Evolutionary conservation across 2,329 filamentous ascomycete species (phyloP).

Genomic region (Lecanoromycetidae sp.): DNA sequence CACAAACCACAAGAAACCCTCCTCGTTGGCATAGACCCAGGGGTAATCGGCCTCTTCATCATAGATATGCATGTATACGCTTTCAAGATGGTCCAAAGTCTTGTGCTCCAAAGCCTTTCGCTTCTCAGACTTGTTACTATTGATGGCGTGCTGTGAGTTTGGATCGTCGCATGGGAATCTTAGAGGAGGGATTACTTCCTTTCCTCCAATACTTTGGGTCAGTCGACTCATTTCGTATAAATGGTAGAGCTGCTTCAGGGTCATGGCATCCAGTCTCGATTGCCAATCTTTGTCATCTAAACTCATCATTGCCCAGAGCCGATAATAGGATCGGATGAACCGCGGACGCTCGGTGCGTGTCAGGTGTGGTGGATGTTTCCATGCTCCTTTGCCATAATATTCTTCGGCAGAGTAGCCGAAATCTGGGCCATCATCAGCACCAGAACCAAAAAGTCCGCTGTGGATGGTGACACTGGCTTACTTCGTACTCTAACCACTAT

Average conservation of each 20-base stretch:
- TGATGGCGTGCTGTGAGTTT: conserved; percentile 1
- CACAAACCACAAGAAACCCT: conserved; percentile 8
- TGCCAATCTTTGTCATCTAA: background rate
- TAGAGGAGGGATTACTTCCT: conserved; percentile 1
- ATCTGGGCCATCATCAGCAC: too few species aligned
- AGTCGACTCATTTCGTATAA: conserved; percentile 10
- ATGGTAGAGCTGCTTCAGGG: conserved; percentile 6
- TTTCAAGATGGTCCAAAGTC: conserved; percentile 4
- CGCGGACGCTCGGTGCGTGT: conserved; percentile 8
- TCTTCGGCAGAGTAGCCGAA: background rate
- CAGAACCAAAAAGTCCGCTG: too few species aligned
- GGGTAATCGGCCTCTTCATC: conserved; percentile 1
- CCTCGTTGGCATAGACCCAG: conserved; percentile 3
- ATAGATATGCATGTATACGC: background rate
- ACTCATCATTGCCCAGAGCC: conserved; percentile 10
- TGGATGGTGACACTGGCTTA: background rate
- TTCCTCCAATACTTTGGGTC: conserved; percentile 8
- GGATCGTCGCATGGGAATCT: background rate
- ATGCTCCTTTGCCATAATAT: conserved; percentile 1
- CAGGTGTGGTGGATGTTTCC: conserved; percentile 2
- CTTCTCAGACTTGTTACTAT: background rate
- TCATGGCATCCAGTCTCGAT: conserved; percentile 7
- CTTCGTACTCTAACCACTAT: conserved; percentile 6
- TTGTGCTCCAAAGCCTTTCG: background rate
- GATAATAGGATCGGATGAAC: conserved; percentile 9